Evolutionary conservation across 2,329 filamentous ascomycete species (phyloP), one percentile per base, ranked within the genome.

Genomic region (Trichoderma oligosporum): DNA sequence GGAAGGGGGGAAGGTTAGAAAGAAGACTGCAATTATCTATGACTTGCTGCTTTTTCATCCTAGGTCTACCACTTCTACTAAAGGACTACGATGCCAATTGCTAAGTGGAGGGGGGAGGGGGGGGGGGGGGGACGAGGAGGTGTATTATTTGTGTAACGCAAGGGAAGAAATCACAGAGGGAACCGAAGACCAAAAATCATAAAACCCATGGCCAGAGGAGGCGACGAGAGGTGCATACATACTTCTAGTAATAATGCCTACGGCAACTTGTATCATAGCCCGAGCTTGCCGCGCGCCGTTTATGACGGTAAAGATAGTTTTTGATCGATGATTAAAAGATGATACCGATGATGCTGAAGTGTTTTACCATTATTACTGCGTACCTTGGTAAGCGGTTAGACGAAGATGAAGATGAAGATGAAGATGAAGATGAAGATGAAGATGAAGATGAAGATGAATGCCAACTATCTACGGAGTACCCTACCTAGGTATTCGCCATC

Each of bases 181-280:
- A 25, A 18, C 12, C 8, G 22, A 22, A 24, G 4, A 44, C n/a
- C 20, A 46, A 45, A 54, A 25, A n/a, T n/a, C n/a, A n/a, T n/a
- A n/a, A 29, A 48, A 18, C 25, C 24, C 11, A 38, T 22, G 51
- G 12, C 7, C 3, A 42, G 52, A 22, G 53, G 27, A 29, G 33
- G 48, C 14, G 27, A 42, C 12, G 36, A 16, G 24, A 25, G 8
- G 14, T 18, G 41, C 14, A 14, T 29, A 33, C 54, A 51, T 27
- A 35, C 22, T 36, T 41, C 14, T 16, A 42, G 36, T 57, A 57
- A 45, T 57, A 57, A 35, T 42, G 44, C 29, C 31, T 20, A 33
- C 6, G 45, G n/a, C 58, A 61, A 56, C 58, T 62, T n/a, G 60
- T 63, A 63, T 62, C 60, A 63, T 63, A 60, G 44, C 42, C 53